Evolutionary conservation across 1,139 yeast genomes (phyloP), one percentile per base, ranked within the genome.

Genomic region (Yamadazyma diddensiae): DNA sequence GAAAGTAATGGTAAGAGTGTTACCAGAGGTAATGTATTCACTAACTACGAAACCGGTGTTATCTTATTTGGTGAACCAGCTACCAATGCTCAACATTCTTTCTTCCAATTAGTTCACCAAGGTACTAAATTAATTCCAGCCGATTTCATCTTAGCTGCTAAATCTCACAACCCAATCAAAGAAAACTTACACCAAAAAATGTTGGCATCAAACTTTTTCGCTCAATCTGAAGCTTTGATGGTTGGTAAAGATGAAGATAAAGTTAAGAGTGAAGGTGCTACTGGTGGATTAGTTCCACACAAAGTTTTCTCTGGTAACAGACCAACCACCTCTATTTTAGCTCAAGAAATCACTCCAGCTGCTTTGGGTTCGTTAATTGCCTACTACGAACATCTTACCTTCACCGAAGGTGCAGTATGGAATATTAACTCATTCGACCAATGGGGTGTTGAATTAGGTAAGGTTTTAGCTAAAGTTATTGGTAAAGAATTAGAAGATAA

Each of bases 371-470:
- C 97, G 32, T 75, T 92, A 65, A 92, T 92, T 62, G 97, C 95
- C 33, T 92, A 92, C 77, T 92, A 92, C 70, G 98, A 92, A 71
- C 96, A 88, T 62, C 77, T 87, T 38, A 92, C 97, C 24, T 92
- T 92, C 67, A 90, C 90, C 40, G 98, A 92, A 70, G 98, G 98
- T 66, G 98, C 98, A 39, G 68, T 92, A 55, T 92, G 98, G 98
- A 92, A 94, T 77, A 90, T 92, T 72, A 92, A 92, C 79, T 90
- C 97, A 12, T 92, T 87, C 59, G 98, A 92, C 73, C 98, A 92
- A 75, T 92, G 97, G 96, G 98, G 98, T 66, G 98, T 92, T 53
- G 98, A 92, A 72, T 83, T 92, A 54, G 98, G 98, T 62, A 92
- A 92, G 73, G 94, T 84, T 34, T 79, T 92, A 58, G 98, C 98